phyloP scores from a whole-genome alignment of 306 rosid genomes.

The cucumber (Cucumis sativus) region DNA sequence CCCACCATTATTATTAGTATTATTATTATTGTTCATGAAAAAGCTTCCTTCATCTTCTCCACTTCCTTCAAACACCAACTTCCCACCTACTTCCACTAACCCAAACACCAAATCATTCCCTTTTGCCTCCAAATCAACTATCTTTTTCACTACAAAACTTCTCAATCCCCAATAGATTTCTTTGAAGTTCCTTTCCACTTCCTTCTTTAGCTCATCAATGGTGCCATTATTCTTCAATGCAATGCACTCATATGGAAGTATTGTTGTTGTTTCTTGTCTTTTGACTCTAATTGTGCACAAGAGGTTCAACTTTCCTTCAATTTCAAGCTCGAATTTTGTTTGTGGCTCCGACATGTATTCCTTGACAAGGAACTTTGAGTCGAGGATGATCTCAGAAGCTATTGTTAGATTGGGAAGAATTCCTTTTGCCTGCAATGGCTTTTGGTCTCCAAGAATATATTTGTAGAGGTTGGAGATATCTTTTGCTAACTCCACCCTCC shows the following conservation, averaged over 20 bases:
- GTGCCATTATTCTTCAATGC: conserved; percentile 37
- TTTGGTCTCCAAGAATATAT: conserved; percentile 44
- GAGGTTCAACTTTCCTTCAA: conserved; percentile 32
- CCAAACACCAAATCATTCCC: conserved; percentile 41
- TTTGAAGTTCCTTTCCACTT: conserved; percentile 53
- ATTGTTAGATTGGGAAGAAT: conserved; percentile 42
- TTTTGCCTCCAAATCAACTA: conserved; percentile 22
- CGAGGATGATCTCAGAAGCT: conserved; percentile 59
- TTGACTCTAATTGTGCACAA: conserved; percentile 37
- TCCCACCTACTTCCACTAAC: conserved; percentile 45
- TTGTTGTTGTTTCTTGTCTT: neutral
- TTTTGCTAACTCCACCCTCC: conserved; percentile 45
- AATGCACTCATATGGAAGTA: conserved; percentile 56
- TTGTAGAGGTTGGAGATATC: conserved; percentile 54
- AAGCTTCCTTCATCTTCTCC: neutral
- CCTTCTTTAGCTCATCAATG: conserved; percentile 46
- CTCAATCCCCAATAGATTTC: conserved; percentile 69
- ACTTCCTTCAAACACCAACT: conserved; percentile 29
- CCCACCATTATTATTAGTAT: conserved; percentile 9
- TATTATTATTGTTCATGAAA: neutral
- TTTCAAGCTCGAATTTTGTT: conserved; percentile 18
- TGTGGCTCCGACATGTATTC: conserved; percentile 36
- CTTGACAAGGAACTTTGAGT: conserved; percentile 54
- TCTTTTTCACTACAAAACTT: conserved; percentile 43
- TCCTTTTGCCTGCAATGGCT: conserved; percentile 16